Evolutionary conservation across 2,329 filamentous ascomycete species (phyloP).

Genomic region (Apiospora koreana): DNA sequence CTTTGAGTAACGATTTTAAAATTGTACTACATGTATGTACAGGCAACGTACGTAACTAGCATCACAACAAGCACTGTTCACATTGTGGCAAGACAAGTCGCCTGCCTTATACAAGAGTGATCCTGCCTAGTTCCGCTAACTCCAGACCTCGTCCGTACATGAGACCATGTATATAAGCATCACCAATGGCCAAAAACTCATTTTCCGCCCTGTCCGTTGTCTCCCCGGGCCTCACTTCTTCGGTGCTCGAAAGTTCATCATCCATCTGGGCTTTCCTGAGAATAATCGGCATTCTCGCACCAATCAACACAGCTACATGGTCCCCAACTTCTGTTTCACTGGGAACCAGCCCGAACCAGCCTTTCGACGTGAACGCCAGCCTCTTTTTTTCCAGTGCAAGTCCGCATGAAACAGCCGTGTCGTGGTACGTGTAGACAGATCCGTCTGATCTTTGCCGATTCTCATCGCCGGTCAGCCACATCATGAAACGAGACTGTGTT

Average conservation of each 20-base stretch:
- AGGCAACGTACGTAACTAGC: too few relatives aligned
- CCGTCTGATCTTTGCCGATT: not conserved
- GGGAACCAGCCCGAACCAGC: not conserved
- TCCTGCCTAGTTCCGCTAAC: not conserved
- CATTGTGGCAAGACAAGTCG: too few relatives aligned
- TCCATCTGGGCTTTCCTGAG: not conserved
- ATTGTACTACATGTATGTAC: too few relatives aligned
- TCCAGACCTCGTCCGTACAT: not conserved
- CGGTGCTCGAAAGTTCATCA: not conserved
- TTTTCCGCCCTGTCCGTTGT: not conserved
- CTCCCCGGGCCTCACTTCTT: not conserved
- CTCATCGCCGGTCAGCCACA: not conserved
- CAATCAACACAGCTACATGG: not conserved
- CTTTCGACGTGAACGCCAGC: not conserved
- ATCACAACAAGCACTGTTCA: too few relatives aligned
- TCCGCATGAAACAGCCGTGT: not conserved
- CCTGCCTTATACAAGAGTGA: not conserved
- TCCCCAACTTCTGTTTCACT: not conserved
- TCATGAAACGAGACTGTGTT: not conserved
- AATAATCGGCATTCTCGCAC: not conserved
- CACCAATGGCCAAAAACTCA: not conserved
- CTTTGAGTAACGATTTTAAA: too few relatives aligned
- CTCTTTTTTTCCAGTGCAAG: not conserved
- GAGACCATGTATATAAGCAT: not conserved
- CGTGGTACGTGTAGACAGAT: not conserved